Conservation (phyloP, 768 basidiomycete genomes). For the Hydnum rufescens region DNA sequence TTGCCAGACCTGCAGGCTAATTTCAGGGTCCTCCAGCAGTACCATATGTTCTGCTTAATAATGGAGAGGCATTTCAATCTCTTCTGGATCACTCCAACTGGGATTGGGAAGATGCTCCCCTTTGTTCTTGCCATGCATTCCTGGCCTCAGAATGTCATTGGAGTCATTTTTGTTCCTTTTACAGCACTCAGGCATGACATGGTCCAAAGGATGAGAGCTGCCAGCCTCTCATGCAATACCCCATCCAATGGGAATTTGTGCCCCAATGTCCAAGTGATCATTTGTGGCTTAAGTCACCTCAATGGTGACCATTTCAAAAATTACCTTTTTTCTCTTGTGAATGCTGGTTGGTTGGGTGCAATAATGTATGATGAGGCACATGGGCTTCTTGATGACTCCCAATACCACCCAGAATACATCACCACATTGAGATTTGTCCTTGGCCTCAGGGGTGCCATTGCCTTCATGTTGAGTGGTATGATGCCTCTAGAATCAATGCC, state of each 20-base stretch:
- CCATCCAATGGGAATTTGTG: not conserved
- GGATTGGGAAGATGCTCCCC: not conserved
- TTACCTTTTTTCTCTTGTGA: not conserved
- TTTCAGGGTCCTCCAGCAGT: not conserved
- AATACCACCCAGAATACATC: not conserved
- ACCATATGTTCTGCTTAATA: not conserved
- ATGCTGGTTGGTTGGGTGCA: not conserved
- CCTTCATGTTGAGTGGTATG: not conserved
- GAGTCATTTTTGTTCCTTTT: too few species aligned
- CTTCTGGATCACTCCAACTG: not conserved
- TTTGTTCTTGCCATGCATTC: not conserved
- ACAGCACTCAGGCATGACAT: not conserved
- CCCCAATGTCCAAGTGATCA: not conserved
- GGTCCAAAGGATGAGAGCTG: not conserved
- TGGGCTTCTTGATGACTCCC: not conserved
- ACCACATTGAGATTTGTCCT: not conserved
- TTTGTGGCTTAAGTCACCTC: not conserved
- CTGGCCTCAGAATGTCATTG: not conserved
- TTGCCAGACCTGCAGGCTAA: not conserved
- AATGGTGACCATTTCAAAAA: not conserved
- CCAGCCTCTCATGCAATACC: not conserved
- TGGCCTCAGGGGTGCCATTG: not conserved
- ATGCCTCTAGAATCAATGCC: not conserved
- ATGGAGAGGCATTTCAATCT: not conserved
- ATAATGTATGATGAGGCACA: not conserved